Evolutionary conservation across 768 basidiomycete genomes (phyloP), one percentile per base, ranked within the genome.

Genomic region (Hydnomerulius pinastri): DNA sequence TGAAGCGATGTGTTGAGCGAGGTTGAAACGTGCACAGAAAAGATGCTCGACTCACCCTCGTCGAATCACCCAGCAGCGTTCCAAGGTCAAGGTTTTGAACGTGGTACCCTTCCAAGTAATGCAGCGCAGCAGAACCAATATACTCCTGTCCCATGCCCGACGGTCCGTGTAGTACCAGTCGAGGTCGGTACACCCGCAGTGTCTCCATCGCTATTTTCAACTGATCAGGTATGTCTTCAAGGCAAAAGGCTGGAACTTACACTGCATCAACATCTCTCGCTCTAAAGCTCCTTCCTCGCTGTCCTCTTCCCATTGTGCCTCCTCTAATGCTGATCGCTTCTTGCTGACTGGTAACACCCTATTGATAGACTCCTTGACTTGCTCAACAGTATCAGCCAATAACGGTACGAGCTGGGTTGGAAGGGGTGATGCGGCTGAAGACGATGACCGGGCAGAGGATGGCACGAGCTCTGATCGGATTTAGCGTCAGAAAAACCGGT

Each of bases 51-150:
- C 90, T 64, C 52, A 96, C 95, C 64, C 94, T 73, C 1, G 92
- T 85, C 1, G 94, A 90, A 66, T 98, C 96, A 33, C 90, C 80
- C 72, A 98, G 77, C 36, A 99, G 71, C 0, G 84, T 85, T 9
- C 92, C 97, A 15, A 98, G 75, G 64, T 99, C 97, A 45, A 98
- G 77, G 59, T 83, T 93, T 68, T 99, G 97, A 0, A 98, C 80
- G 63, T 98, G 92, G 67, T 90, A 97, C 0, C 97, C 96, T 72
- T 99, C 97, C 17, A 99, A 72, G 65, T 95, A 87, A 72, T 98
- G 94, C 28, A 99, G 70, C 5, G 90, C 83, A 1, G 96, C 97
- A 1, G 94, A 85, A 32, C 92, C 96, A 51, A 98, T 74, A 60
- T 91, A 94, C 4, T 75, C 75, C 66, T 98, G 97, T 1, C 97